Percentiles rank a stretch among this genome's conserved stretches.
Evolutionary conservation across 176 grass and related monocot species (phyloP).

Genomic region (Raddia guianensis): DNA sequence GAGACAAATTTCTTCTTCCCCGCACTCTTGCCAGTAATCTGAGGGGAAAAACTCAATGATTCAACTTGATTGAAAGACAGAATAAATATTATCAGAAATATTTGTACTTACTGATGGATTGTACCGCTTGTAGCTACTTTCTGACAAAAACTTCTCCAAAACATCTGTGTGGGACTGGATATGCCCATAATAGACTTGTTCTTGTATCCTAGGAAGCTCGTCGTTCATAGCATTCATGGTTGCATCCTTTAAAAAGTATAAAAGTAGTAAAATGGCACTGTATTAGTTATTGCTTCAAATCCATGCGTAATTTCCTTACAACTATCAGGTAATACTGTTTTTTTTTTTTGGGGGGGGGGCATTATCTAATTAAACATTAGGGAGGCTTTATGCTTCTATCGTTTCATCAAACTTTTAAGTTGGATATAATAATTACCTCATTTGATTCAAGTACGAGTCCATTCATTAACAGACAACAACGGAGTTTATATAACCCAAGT

Average conservation of each 20-base stretch:
- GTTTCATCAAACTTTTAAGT: slow-evolving; percentile 42
- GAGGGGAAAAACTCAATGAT: slow-evolving; percentile 33
- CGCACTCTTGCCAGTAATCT: slow-evolving; percentile 80
- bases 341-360: too few relatives aligned
- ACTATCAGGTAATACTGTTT: background rate
- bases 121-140: slow-evolving; percentile 87
- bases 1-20: slow-evolving; percentile 79
- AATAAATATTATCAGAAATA: slow-evolving; percentile 22
- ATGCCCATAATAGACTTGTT: slow-evolving; percentile 99
- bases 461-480: slow-evolving; percentile 92
- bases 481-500: slow-evolving; percentile 80
- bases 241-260: slow-evolving; percentile 57
- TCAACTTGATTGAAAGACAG: slow-evolving; percentile 40
- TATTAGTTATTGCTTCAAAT: slow-evolving; percentile 25
- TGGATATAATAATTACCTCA: slow-evolving; percentile 64
- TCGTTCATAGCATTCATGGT: slow-evolving; percentile 95
- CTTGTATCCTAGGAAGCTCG: slow-evolving; percentile 96
- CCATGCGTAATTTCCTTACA: slow-evolving; percentile 19
- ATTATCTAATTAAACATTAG: slow-evolving; percentile 15
- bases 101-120: slow-evolving; percentile 73
- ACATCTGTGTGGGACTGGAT: slow-evolving; percentile 91
- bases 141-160: slow-evolving; percentile 89
- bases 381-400: slow-evolving; percentile 15
- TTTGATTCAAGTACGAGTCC: slow-evolving; percentile 87
- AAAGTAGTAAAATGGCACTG: slow-evolving; percentile 28